Conservation (phyloP, 306 rosid species). For the Boehmeria nivea region DNA sequence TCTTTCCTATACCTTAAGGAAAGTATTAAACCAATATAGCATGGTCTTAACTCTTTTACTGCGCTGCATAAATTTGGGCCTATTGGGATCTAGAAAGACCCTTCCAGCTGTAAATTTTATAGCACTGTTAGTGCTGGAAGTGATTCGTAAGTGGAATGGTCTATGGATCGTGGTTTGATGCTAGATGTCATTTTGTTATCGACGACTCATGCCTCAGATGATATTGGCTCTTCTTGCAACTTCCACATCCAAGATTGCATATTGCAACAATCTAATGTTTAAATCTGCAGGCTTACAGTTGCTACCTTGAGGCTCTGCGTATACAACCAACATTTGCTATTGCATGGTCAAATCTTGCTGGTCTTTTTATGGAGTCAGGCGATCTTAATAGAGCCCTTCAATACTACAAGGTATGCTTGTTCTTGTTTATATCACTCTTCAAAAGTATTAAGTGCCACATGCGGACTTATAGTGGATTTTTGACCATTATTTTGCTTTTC, state of each 20-base stretch:
- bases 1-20: no score
- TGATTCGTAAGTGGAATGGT: slow-evolving; percentile 79
- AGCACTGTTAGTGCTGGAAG: slow-evolving; percentile 66
- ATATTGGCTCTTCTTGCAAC: slow-evolving; percentile 85
- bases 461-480: no score
- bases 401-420: slow-evolving; percentile 68
- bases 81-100: slow-evolving; percentile 35
- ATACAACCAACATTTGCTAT: slow-evolving; percentile 95
- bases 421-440: slow-evolving; percentile 9
- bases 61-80: slow-evolving; percentile 22
- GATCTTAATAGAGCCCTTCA: slow-evolving; percentile 93
- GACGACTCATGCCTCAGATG: slow-evolving; percentile 83
- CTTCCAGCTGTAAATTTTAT: slow-evolving; percentile 55
- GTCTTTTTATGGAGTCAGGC: slow-evolving; percentile 97
- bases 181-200: slow-evolving; percentile 79
- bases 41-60: slow-evolving; percentile 22
- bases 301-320: slow-evolving; percentile 95
- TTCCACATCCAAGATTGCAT: slow-evolving; percentile 75
- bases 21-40: not conserved
- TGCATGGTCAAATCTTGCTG: slow-evolving; percentile 99
- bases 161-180: slow-evolving; percentile 66
- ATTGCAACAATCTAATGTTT: slow-evolving; percentile 86
- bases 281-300: slow-evolving; percentile 95
- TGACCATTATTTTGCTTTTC: not conserved
- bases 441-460: no score